These are phyloP conservation scores for Tricholoma matsutake DNA, from an alignment of 768 basidiomycete species.

Conservation along the genomic window DNA sequence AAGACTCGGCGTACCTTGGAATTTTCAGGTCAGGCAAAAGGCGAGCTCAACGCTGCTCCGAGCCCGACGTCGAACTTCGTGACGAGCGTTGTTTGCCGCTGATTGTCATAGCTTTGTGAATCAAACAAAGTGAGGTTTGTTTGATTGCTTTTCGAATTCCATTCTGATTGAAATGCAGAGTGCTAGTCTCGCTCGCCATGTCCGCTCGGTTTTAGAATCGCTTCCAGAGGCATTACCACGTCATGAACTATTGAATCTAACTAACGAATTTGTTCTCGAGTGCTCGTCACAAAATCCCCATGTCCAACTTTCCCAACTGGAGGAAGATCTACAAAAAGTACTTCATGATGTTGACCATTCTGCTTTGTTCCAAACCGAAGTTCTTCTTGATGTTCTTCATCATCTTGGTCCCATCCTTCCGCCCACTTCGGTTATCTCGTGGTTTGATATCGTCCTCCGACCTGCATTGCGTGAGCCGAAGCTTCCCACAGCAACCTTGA, in stretches of 20 bases:
- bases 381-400: slow-evolving; percentile 64
- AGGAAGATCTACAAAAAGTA: slow-evolving; percentile 65
- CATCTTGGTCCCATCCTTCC: slow-evolving; percentile 61
- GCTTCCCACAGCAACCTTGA: slow-evolving; percentile 53
- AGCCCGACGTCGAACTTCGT: slow-evolving; percentile 36
- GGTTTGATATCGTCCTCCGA: slow-evolving; percentile 81
- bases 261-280: slow-evolving; percentile 56
- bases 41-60: too few species aligned
- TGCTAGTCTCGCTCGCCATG: slow-evolving; percentile 44
- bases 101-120: slow-evolving; percentile 19
- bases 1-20: slow-evolving; percentile 27
- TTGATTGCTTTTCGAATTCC: slow-evolving; percentile 1
- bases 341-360: slow-evolving; percentile 64
- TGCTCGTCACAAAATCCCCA: slow-evolving; percentile 46
- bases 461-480: slow-evolving; percentile 75
- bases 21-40: slow-evolving; percentile 17
- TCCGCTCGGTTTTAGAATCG: slow-evolving; percentile 56
- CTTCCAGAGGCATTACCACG: slow-evolving; percentile 49
- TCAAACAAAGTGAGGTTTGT: slow-evolving; percentile 15
- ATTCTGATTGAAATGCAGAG: slow-evolving; percentile 26
- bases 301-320: slow-evolving; percentile 44
- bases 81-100: slow-evolving; percentile 30
- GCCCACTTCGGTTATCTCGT: slow-evolving; percentile 67
- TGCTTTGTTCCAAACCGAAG: slow-evolving; percentile 56
- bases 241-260: slow-evolving; percentile 42